Percentiles rank a stretch among this genome's conserved stretches.
Conservation (phyloP, 1,284 basidiomycete species). For the Amylostereum areolatum region DNA sequence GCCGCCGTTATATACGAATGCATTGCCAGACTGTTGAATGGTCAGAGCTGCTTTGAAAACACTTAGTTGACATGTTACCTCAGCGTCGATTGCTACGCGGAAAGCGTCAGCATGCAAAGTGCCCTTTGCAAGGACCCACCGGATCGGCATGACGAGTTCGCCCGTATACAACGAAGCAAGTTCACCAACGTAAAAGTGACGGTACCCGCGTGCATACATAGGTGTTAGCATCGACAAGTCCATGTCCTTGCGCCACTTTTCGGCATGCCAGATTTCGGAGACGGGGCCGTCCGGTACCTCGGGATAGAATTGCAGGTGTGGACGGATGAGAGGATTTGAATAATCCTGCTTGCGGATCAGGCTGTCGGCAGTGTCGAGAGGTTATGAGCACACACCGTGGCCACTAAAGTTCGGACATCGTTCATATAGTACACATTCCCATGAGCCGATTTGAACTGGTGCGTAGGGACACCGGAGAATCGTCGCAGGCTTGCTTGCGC, state of each 20-base stretch:
- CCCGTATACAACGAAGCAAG: conserved; percentile 1
- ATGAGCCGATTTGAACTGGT: conserved; percentile 13
- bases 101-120: conserved; percentile 4
- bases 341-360: no score
- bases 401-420: conserved; percentile 12
- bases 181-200: conserved; percentile 13
- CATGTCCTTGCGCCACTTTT: conserved; percentile 14
- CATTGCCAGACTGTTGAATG: no score
- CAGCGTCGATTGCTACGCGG: neutral
- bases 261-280: conserved; percentile 15
- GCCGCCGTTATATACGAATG: no score
- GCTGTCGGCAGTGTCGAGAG: no score
- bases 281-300: conserved; percentile 13
- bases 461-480: conserved; percentile 15
- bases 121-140: conserved; percentile 9
- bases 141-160: conserved; percentile 10
- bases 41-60: no score
- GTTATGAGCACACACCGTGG: conserved; percentile 8
- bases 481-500: conserved; percentile 17
- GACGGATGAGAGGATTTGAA: conserved; percentile 12
- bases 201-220: conserved; percentile 10
- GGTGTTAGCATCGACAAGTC: conserved; percentile 14
- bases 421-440: conserved; percentile 22
- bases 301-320: conserved; percentile 15
- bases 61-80: no score